Evolutionary conservation across 768 basidiomycete genomes (phyloP).

Genomic region (Calocera viscosa): DNA sequence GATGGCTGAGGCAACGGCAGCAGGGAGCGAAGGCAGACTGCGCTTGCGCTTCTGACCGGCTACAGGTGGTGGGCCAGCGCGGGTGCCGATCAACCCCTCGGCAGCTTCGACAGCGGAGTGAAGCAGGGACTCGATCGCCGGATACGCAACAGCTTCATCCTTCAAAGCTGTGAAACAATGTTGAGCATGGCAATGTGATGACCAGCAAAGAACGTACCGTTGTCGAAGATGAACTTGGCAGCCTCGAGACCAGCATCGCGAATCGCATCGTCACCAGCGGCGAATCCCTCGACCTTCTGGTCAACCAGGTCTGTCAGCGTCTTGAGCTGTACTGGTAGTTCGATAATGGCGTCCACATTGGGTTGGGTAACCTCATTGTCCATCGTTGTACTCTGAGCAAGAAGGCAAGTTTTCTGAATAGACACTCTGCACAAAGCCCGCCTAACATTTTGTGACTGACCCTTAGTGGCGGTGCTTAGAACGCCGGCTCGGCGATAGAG

Average conservation of each 20-base stretch:
- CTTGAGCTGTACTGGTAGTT: background rate
- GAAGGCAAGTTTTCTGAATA: background rate
- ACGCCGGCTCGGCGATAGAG: too few relatives aligned
- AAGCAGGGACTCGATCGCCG: slow-evolving; percentile 54
- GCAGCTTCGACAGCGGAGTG: slow-evolving; percentile 50
- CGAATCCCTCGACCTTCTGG: slow-evolving; percentile 41
- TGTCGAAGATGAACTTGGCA: slow-evolving; percentile 63
- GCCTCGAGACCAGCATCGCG: slow-evolving; percentile 49
- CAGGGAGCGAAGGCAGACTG: slow-evolving; percentile 25
- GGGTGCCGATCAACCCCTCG: slow-evolving; percentile 34
- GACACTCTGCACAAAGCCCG: background rate
- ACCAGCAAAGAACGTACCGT: slow-evolving; percentile 37
- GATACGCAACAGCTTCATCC: slow-evolving; percentile 52
- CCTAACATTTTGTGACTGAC: background rate
- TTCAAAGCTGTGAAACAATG: slow-evolving; percentile 39
- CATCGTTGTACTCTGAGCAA: background rate
- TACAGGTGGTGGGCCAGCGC: slow-evolving; percentile 41
- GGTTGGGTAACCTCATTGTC: background rate
- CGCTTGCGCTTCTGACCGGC: slow-evolving; percentile 31
- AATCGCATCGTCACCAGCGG: slow-evolving; percentile 42
- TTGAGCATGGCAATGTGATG: background rate
- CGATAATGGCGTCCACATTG: background rate
- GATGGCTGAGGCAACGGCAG: slow-evolving; percentile 15
- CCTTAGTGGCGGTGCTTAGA: background rate
- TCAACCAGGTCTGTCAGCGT: slow-evolving; percentile 33